Conservation (phyloP, 257 asterid genomes). For the Paulownia fortunei region DNA sequence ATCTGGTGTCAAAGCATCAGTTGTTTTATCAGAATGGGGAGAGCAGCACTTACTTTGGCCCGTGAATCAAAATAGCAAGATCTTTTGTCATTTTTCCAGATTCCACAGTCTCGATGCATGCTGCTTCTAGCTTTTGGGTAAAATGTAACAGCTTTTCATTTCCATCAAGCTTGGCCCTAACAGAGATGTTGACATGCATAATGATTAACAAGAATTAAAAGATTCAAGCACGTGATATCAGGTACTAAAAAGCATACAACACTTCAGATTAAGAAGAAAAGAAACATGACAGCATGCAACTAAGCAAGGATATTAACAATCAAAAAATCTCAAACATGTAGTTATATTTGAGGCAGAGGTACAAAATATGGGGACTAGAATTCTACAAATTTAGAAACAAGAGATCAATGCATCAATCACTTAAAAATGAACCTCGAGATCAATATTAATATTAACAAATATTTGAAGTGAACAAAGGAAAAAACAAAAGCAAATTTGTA, state of each 20-base stretch:
- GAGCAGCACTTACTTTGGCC: conserved; percentile 72
- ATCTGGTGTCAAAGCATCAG: not conserved
- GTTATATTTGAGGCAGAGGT: not conserved
- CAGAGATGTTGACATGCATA: conserved; percentile 10
- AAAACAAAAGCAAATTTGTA: too few relatives aligned
- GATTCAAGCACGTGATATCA: not conserved
- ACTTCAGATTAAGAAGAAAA: not conserved
- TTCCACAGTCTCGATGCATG: conserved; percentile 85
- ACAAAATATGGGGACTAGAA: not conserved
- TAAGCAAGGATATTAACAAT: not conserved
- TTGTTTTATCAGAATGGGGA: not conserved
- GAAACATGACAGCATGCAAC: not conserved
- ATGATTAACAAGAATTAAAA: not conserved
- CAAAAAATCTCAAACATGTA: not conserved
- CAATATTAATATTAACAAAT: too few relatives aligned
- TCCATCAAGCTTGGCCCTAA: conserved; percentile 85
- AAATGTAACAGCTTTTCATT: conserved; percentile 69
- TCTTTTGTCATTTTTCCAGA: conserved; percentile 97
- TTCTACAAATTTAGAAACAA: not conserved
- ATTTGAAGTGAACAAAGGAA: not conserved
- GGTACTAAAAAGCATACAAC: not conserved
- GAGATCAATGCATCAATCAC: not conserved
- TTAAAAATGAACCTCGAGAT: not conserved
- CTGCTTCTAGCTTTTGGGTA: conserved; percentile 77
- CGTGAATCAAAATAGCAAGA: conserved; percentile 79